A percentile compares a stretch with the other conserved stretches of the same genome.
Evolutionary conservation across 1,139 yeast species (phyloP).

Genomic region (Taphrina communis): DNA sequence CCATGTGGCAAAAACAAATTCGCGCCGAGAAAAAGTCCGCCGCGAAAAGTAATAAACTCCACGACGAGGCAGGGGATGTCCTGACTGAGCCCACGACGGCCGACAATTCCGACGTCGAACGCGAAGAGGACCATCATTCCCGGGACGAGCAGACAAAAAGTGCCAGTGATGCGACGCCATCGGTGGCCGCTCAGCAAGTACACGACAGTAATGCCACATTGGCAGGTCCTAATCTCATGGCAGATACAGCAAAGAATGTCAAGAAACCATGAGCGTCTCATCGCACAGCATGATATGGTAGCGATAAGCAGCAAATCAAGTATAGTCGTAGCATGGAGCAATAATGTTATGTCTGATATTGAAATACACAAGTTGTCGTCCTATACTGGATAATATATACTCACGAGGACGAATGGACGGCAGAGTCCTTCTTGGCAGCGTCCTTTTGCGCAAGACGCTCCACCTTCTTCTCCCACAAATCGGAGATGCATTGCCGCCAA

Average conservation of each 20-base stretch:
- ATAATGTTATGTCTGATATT: too few species aligned
- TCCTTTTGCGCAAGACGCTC: constrained; percentile 6
- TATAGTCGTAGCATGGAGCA: too few species aligned
- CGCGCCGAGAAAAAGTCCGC: constrained; percentile 37
- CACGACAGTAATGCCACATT: constrained; percentile 30
- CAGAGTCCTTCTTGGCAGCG: background rate
- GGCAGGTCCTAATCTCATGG: background rate
- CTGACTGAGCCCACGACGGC: constrained; percentile 2
- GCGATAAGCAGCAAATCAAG: too few species aligned
- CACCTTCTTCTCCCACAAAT: constrained; percentile 3
- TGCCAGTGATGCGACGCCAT: constrained; percentile 13
- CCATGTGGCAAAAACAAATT: constrained; percentile 84
- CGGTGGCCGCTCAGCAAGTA: constrained; percentile 25
- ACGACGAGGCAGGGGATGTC: constrained; percentile 4
- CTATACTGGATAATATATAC: too few species aligned
- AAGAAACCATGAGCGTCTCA: background rate
- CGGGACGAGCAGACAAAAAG: background rate
- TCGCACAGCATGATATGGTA: too few species aligned
- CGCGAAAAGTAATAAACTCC: background rate
- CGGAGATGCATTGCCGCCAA: background rate
- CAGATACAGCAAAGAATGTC: background rate
- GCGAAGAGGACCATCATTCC: background rate
- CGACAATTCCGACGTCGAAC: constrained; percentile 23
- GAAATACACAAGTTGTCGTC: too few species aligned
- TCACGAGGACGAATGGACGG: too few species aligned